These are phyloP conservation scores for Aegle marmelos DNA, from an alignment of 345 rosid species.

Conservation along the genomic window DNA sequence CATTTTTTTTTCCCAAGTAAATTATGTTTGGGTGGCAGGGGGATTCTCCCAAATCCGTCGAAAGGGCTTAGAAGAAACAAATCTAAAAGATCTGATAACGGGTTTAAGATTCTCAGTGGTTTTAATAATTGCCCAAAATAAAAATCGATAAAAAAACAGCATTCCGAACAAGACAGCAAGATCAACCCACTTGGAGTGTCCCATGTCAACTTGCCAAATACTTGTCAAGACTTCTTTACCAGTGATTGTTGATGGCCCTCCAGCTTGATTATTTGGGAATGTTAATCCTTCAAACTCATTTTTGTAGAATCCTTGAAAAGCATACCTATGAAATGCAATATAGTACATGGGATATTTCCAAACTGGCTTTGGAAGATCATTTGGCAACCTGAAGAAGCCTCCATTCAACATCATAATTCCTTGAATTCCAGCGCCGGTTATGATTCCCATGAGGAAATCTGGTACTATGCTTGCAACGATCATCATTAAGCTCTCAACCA, in stretches of 20 bases:
- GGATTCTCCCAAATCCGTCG: neutral
- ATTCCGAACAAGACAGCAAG: constrained; percentile 25
- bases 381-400: constrained; percentile 43
- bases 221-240: constrained; percentile 34
- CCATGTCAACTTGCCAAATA: constrained; percentile 33
- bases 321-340: constrained; percentile 30
- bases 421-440: constrained; percentile 49
- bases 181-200: constrained; percentile 35
- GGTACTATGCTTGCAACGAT: constrained; percentile 51
- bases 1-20: neutral
- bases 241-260: constrained; percentile 7
- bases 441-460: constrained; percentile 54
- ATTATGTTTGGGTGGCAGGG: neutral
- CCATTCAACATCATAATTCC: constrained; percentile 50
- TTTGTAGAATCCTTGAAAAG: constrained; percentile 30
- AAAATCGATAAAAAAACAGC: constrained; percentile 27
- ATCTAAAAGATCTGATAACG: constrained; percentile 7
- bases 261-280: constrained; percentile 19
- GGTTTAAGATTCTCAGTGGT: constrained; percentile 29
- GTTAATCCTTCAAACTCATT: constrained; percentile 32
- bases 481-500: constrained; percentile 63
- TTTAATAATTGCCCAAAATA: constrained; percentile 28
- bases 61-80: neutral
- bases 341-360: constrained; percentile 49
- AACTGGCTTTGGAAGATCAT: constrained; percentile 41